Conservation (phyloP, 2,329 filamentous ascomycete genomes). For the Nigrospora osmanthi region DNA sequence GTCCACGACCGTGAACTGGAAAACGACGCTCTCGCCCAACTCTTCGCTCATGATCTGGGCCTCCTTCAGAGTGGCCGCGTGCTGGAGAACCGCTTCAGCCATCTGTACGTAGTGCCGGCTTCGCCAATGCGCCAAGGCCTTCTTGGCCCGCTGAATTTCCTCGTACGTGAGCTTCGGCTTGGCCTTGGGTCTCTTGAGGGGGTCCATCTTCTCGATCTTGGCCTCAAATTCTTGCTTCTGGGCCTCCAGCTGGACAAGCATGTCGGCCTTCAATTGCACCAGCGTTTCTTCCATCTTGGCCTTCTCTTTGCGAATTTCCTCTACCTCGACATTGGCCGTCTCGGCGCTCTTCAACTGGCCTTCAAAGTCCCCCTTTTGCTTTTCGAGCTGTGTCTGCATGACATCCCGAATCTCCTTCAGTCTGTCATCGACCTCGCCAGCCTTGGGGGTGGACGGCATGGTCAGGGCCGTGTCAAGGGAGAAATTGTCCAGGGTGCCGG, state of each 20-base stretch:
- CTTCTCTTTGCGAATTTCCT: constrained; percentile 79
- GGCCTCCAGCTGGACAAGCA: constrained; percentile 75
- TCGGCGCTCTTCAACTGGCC: constrained; percentile 70
- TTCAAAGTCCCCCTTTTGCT: constrained; percentile 76
- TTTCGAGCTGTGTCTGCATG: constrained; percentile 76
- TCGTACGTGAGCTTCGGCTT: constrained; percentile 60
- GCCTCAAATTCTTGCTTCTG: constrained; percentile 82
- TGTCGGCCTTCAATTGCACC: constrained; percentile 72
- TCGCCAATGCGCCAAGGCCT: constrained; percentile 67
- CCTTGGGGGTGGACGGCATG: constrained; percentile 84
- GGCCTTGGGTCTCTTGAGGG: constrained; percentile 51
- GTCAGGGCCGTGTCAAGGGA: constrained; percentile 91
- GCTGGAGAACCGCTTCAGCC: constrained; percentile 84
- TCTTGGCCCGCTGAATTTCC: constrained; percentile 64
- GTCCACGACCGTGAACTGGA: constrained; percentile 91
- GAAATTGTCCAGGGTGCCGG: constrained; percentile 90
- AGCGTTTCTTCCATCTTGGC: constrained; percentile 77
- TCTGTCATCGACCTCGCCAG: constrained; percentile 67
- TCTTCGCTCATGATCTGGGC: constrained; percentile 97
- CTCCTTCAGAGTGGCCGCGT: constrained; percentile 84
- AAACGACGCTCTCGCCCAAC: constrained; percentile 85
- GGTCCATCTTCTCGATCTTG: constrained; percentile 70
- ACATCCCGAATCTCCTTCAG: constrained; percentile 70
- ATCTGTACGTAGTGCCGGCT: constrained; percentile 84
- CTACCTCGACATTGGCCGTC: constrained; percentile 67